A percentile compares a stretch with the other conserved stretches of the same genome.
These are phyloP conservation scores for Prunus campanulata DNA, from an alignment of 306 rosid species.

Conservation along the genomic window DNA sequence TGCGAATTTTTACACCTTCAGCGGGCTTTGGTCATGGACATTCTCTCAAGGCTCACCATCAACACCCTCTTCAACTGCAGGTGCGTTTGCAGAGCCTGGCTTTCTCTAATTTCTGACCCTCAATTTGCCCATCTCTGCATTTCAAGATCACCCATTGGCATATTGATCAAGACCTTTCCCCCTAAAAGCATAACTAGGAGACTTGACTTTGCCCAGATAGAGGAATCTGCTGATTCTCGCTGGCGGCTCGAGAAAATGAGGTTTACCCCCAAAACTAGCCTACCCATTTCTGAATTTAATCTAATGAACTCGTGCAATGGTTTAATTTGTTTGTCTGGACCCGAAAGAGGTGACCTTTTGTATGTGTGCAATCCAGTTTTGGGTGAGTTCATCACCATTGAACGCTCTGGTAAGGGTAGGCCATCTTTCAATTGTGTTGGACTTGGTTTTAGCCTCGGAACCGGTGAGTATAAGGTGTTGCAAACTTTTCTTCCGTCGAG, in stretches of 20 bases:
- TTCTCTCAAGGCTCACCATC: slow-evolving; percentile 9
- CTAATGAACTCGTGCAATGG: slow-evolving; percentile 18
- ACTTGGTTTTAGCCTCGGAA: not conserved
- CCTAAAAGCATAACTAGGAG: not conserved
- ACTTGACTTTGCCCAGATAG: not conserved
- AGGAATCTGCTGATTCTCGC: not conserved
- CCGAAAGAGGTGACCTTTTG: not conserved
- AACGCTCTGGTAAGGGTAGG: not conserved
- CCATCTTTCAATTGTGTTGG: not conserved
- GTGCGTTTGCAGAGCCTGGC: slow-evolving; percentile 11
- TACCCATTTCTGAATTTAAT: not conserved
- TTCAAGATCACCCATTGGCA: not conserved
- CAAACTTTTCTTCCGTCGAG: not conserved
- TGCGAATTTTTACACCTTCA: not conserved
- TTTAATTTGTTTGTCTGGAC: not conserved
- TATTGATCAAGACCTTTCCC: not conserved
- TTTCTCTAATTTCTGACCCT: not conserved
- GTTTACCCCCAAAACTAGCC: not conserved
- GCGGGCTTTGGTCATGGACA: not conserved
- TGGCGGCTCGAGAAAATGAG: not conserved
- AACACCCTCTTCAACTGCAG: slow-evolving; percentile 1
- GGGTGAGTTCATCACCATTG: not conserved
- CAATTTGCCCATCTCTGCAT: not conserved
- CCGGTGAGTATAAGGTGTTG: slow-evolving; percentile 2
- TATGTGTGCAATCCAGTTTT: slow-evolving; percentile 8